Percentiles rank a stretch among this genome's conserved stretches.
phyloP scores from a whole-genome alignment of 108 stramenopile species.

The Aurantiochytrium sp. region DNA sequence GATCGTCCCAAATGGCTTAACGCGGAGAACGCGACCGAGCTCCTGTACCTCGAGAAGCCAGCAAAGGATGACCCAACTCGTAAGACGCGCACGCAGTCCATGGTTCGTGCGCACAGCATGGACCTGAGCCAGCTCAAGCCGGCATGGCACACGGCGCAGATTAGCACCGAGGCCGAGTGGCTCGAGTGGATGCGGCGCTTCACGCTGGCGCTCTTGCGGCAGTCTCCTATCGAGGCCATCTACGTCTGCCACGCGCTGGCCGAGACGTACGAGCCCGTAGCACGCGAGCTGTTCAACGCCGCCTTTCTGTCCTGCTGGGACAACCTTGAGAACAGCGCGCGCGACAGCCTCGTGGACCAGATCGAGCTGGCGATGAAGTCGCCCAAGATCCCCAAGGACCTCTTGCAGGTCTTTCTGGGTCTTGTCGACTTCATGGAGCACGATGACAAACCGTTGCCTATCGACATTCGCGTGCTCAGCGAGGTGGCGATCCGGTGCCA shows the following conservation, averaged over 20 bases:
- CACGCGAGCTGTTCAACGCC: conserved; percentile 89
- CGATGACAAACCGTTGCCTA: conserved; percentile 81
- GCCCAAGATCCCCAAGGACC: conserved; percentile 67
- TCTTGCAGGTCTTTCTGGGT: conserved; percentile 86
- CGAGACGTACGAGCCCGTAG: conserved; percentile 85
- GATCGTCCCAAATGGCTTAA: neutral
- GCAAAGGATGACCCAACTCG: neutral
- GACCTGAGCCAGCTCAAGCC: conserved; percentile 68
- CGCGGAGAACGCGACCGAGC: neutral
- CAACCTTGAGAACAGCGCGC: conserved; percentile 69
- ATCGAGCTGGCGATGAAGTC: conserved; percentile 76
- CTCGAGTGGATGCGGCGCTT: conserved; percentile 91
- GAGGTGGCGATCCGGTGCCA: conserved; percentile 87
- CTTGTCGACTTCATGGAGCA: conserved; percentile 97
- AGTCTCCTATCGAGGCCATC: conserved; percentile 83
- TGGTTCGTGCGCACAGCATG: conserved; percentile 35
- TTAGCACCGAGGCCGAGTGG: conserved; percentile 89
- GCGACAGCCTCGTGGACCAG: conserved; percentile 69
- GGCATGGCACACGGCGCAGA: conserved; percentile 86
- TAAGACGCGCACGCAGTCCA: neutral
- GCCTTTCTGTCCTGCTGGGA: conserved; percentile 95
- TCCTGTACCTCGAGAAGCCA: neutral
- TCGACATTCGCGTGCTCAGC: conserved; percentile 82
- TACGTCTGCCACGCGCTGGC: conserved; percentile 79
- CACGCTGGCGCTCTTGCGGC: conserved; percentile 80